These are phyloP conservation scores for Gilbertella persicaria DNA, from an alignment of 371 early-diverging fungal genomes.

Conservation along the genomic window DNA sequence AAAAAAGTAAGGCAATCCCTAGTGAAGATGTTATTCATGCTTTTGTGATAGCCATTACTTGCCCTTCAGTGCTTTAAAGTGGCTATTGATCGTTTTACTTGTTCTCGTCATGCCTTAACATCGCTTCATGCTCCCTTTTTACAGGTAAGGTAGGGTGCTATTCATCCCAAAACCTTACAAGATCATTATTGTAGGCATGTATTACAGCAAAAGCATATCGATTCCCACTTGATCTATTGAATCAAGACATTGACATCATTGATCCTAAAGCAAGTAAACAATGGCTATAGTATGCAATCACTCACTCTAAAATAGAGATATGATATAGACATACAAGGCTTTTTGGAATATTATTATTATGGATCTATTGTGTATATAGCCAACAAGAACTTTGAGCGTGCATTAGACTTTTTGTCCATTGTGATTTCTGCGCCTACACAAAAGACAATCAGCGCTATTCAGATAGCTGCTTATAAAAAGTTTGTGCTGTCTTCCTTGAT, in stretches of 20 bases:
- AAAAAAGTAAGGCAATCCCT: constrained; percentile 22
- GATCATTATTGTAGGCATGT: constrained; percentile 41
- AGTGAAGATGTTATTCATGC: neutral
- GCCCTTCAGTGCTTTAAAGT: constrained; percentile 40
- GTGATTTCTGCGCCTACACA: constrained; percentile 67
- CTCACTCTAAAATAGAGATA: constrained; percentile 22
- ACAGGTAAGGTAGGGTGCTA: constrained; percentile 41
- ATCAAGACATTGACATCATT: constrained; percentile 59
- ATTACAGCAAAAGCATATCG: constrained; percentile 64
- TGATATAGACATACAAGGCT: constrained; percentile 51
- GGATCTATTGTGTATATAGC: constrained; percentile 74
- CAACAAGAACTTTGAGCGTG: constrained; percentile 65
- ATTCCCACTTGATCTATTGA: constrained; percentile 57
- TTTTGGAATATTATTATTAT: constrained; percentile 79
- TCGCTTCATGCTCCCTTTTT: constrained; percentile 59
- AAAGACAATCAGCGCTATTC: constrained; percentile 68
- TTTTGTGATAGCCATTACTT: constrained; percentile 36
- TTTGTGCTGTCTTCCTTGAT: constrained; percentile 66
- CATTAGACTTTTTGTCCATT: constrained; percentile 64
- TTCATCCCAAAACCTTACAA: no score
- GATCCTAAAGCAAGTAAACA: constrained; percentile 50
- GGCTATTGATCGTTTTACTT: constrained; percentile 44
- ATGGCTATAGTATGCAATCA: no score
- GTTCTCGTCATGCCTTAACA: constrained; percentile 46
- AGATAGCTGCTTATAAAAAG: constrained; percentile 78